Evolutionary conservation across 176 grass and related monocot genomes (phyloP).

Genomic region (Alopecurus myosuroides): DNA sequence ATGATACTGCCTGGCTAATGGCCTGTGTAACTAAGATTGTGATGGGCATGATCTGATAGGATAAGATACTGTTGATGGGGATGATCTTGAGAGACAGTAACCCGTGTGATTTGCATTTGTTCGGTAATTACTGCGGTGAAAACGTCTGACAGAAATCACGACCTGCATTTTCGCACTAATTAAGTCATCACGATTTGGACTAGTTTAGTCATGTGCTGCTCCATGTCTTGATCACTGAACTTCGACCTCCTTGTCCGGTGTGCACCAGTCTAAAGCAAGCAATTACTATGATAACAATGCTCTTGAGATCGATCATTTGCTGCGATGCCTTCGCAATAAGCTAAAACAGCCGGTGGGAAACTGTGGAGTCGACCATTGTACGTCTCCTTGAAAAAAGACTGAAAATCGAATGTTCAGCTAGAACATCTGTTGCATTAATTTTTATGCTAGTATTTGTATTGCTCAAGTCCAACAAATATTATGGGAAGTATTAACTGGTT

Average conservation of each 20-base stretch:
- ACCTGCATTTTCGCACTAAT: neutral
- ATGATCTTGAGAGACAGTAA: neutral
- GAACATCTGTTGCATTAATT: neutral
- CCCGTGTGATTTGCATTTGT: neutral
- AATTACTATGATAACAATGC: neutral
- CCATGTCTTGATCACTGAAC: neutral
- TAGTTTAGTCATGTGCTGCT: neutral
- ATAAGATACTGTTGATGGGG: neutral
- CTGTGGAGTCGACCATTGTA: neutral
- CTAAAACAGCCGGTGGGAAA: neutral
- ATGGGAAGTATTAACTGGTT: neutral
- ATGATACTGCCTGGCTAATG: neutral
- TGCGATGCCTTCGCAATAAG: neutral
- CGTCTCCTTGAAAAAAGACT: neutral
- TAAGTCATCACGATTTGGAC: neutral
- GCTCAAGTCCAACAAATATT: neutral
- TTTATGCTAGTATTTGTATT: neutral
- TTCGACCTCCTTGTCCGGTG: too few species aligned
- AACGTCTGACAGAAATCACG: neutral
- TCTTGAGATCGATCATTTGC: neutral
- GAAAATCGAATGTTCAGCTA: neutral
- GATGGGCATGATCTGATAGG: neutral
- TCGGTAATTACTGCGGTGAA: constrained; percentile 9
- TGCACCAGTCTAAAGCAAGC: neutral
- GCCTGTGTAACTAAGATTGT: neutral